These are phyloP conservation scores for Leishmania arabica DNA, from an alignment of 208 protist species.

Conservation along the genomic window DNA sequence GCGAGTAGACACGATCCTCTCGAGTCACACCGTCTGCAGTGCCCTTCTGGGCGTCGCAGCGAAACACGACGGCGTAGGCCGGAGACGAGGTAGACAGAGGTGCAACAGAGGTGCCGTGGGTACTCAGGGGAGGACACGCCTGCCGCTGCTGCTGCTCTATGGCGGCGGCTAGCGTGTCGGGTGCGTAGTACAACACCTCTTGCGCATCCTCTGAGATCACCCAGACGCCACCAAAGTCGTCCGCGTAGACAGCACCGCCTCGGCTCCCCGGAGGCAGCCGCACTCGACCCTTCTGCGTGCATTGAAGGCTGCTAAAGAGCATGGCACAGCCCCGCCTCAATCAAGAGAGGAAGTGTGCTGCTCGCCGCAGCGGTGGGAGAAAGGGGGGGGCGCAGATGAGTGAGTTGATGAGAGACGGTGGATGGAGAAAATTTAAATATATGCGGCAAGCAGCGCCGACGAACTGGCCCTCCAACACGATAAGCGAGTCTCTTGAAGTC, in stretches of 20 bases:
- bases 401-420: not conserved
- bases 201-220: constrained; percentile 10
- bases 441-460: not conserved
- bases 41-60: not conserved
- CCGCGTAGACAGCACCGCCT: constrained; percentile 12
- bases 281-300: constrained; percentile 18
- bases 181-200: constrained; percentile 16
- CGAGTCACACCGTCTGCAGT: not conserved
- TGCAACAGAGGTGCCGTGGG: not conserved
- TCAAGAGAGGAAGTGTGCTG: not conserved
- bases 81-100: not conserved
- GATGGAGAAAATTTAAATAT: not conserved
- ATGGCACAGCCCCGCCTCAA: not conserved
- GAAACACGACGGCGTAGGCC: not conserved
- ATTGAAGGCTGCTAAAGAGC: constrained; percentile 20
- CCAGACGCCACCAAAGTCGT: constrained; percentile 32
- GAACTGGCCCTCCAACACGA: not conserved
- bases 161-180: constrained; percentile 4
- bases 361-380: no score
- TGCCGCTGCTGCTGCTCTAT: not conserved
- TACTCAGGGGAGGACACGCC: not conserved
- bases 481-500: not conserved
- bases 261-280: not conserved
- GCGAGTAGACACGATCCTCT: constrained; percentile 5
- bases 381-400: not conserved